phyloP scores from a whole-genome alignment of 163 green algal genomes.

The Picocystis sp. region DNA sequence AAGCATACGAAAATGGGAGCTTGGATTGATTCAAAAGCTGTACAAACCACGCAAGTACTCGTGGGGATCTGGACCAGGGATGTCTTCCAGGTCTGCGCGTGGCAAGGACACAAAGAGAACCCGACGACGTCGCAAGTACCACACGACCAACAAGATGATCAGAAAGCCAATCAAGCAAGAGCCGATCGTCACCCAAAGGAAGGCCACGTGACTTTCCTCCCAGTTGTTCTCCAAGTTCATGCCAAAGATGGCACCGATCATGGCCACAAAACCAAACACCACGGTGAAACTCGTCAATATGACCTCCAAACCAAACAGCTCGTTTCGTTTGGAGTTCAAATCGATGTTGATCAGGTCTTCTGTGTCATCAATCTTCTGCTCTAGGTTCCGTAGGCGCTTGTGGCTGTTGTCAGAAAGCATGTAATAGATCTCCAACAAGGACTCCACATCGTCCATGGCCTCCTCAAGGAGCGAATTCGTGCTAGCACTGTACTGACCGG shows the following conservation, averaged over 20 bases:
- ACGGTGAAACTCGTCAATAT: constrained; percentile 59
- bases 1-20: no score
- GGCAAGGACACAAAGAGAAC: neutral
- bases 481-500: neutral
- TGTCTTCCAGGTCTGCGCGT: neutral
- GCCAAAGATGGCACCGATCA: constrained; percentile 61
- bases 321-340: constrained; percentile 66
- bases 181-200: constrained; percentile 14
- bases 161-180: neutral
- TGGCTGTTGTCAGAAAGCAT: constrained; percentile 18
- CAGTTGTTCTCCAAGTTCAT: constrained; percentile 66
- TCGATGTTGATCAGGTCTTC: constrained; percentile 80
- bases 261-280: constrained; percentile 55
- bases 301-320: constrained; percentile 55
- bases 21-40: no score
- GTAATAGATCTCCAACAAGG: constrained; percentile 43
- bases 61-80: no score
- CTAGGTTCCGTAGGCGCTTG: constrained; percentile 5
- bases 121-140: neutral
- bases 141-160: neutral
- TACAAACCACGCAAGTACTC: no score
- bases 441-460: constrained; percentile 35
- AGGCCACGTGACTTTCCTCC: constrained; percentile 13
- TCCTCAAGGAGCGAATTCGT: constrained; percentile 4
- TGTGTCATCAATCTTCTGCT: constrained; percentile 44